Percentiles rank a stretch among this genome's conserved stretches.
phyloP scores from a whole-genome alignment of 2,329 filamentous ascomycete genomes.

The Fusarium sacchari region DNA sequence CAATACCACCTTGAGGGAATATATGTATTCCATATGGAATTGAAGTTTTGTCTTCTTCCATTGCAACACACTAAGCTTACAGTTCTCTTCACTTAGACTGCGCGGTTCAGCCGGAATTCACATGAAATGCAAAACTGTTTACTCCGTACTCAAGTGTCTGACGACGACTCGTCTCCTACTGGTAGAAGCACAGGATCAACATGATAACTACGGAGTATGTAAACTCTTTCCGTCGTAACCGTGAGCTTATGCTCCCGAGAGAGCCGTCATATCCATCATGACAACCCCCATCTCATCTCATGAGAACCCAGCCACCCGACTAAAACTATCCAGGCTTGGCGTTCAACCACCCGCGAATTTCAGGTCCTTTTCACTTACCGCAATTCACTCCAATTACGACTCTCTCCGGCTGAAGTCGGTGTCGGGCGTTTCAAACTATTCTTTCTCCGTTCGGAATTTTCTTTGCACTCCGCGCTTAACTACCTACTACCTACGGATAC shows the following conservation, averaged over 20 bases:
- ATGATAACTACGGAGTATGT: background rate
- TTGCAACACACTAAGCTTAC: background rate
- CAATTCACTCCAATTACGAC: background rate
- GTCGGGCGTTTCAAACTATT: background rate
- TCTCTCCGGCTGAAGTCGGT: background rate
- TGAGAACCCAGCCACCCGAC: conserved; percentile 30
- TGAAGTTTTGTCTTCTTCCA: background rate
- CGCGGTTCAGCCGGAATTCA: background rate
- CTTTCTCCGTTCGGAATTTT: background rate
- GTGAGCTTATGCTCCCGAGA: conserved; percentile 17
- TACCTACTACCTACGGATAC: too few relatives aligned
- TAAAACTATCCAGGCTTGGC: conserved; percentile 20
- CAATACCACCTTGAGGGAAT: background rate
- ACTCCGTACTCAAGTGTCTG: background rate
- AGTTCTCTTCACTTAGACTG: background rate
- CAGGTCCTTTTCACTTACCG: background rate
- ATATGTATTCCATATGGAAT: background rate
- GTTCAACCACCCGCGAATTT: conserved; percentile 20
- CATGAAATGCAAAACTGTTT: background rate
- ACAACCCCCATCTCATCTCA: conserved; percentile 24
- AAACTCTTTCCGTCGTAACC: conserved; percentile 1
- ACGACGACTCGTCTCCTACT: background rate
- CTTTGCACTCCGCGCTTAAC: background rate
- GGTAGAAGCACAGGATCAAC: conserved; percentile 6
- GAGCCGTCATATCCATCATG: conserved; percentile 28